Percentiles rank a stretch among this genome's conserved stretches.
These are phyloP conservation scores for Metarhizium sp. DNA, from an alignment of 2,329 filamentous ascomycete genomes.

Conservation along the genomic window DNA sequence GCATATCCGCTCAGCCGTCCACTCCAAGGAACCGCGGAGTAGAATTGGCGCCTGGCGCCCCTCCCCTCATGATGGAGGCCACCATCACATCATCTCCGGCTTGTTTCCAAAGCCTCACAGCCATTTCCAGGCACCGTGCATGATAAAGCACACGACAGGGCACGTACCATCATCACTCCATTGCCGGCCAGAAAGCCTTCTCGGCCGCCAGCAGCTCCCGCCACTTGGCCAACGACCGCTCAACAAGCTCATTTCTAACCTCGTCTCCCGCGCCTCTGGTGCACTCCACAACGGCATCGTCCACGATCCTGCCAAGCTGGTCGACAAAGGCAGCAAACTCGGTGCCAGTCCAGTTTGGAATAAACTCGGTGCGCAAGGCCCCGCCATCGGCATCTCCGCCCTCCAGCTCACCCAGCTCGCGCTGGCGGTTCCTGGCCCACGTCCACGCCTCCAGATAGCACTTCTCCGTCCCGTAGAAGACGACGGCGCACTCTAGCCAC, in stretches of 20 bases:
- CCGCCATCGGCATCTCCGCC: slow-evolving; percentile 51
- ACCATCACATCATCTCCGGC: background rate
- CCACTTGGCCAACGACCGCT: slow-evolving; percentile 34
- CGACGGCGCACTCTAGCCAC: slow-evolving; percentile 56
- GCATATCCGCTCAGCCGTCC: no score
- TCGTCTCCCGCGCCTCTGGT: slow-evolving; percentile 24
- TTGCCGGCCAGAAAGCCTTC: slow-evolving; percentile 47
- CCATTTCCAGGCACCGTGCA: no score
- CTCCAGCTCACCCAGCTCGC: slow-evolving; percentile 12
- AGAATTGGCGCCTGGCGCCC: no score
- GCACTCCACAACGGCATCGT: slow-evolving; percentile 37
- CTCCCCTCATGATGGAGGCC: no score
- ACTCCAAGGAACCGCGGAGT: no score
- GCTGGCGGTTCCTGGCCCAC: slow-evolving; percentile 31
- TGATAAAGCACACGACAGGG: no score
- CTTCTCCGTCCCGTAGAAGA: slow-evolving; percentile 71
- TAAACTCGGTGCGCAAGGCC: slow-evolving; percentile 53
- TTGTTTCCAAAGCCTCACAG: background rate
- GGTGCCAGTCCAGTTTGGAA: slow-evolving; percentile 56
- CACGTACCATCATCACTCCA: slow-evolving; percentile 5
- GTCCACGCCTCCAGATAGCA: slow-evolving; percentile 53
- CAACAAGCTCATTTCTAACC: slow-evolving; percentile 19
- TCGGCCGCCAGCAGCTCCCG: slow-evolving; percentile 45
- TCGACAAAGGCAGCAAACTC: slow-evolving; percentile 54
- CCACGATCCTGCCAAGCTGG: slow-evolving; percentile 42